These are phyloP conservation scores for Boletus insuetus DNA, from an alignment of 768 basidiomycete genomes.

Conservation along the genomic window DNA sequence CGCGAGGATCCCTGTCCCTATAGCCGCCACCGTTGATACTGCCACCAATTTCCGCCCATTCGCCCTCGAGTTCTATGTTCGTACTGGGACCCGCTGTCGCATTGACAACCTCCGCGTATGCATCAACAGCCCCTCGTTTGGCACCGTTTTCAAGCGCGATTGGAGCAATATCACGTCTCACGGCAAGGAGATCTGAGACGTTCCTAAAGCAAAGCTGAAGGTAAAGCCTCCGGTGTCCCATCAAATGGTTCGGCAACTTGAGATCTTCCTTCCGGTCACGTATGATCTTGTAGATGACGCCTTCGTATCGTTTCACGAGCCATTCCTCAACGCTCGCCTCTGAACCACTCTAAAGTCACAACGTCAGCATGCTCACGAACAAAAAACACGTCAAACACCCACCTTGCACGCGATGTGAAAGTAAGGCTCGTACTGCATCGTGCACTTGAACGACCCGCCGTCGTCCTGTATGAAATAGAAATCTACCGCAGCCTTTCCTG, in stretches of 20 bases:
- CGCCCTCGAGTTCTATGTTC: slow-evolving; percentile 68
- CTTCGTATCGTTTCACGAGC: slow-evolving; percentile 92
- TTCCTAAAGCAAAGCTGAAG: slow-evolving; percentile 90
- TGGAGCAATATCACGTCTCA: slow-evolving; percentile 86
- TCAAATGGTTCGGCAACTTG: slow-evolving; percentile 91
- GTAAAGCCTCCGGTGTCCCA: slow-evolving; percentile 89
- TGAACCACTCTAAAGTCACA: slow-evolving; percentile 59
- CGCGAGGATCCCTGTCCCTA: slow-evolving; percentile 78
- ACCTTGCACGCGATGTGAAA: slow-evolving; percentile 94
- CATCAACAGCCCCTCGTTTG: slow-evolving; percentile 93
- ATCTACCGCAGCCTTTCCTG: slow-evolving; percentile 88
- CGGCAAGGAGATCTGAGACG: slow-evolving; percentile 85
- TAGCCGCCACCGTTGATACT: slow-evolving; percentile 38
- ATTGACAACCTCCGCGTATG: slow-evolving; percentile 94
- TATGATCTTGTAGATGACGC: slow-evolving; percentile 71
- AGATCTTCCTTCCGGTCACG: slow-evolving; percentile 91
- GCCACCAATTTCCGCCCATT: slow-evolving; percentile 48
- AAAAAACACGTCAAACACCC: slow-evolving; percentile 13
- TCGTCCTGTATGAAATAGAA: slow-evolving; percentile 98
- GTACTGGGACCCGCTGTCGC: slow-evolving; percentile 66
- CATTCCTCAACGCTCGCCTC: slow-evolving; percentile 94
- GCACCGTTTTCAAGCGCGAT: slow-evolving; percentile 87
- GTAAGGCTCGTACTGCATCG: slow-evolving; percentile 91
- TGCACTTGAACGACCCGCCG: slow-evolving; percentile 94
- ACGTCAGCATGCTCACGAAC: slow-evolving; percentile 3